Evolutionary conservation across 306 rosid genomes (phyloP).

Genomic region (Styphnolobium japonicum): DNA sequence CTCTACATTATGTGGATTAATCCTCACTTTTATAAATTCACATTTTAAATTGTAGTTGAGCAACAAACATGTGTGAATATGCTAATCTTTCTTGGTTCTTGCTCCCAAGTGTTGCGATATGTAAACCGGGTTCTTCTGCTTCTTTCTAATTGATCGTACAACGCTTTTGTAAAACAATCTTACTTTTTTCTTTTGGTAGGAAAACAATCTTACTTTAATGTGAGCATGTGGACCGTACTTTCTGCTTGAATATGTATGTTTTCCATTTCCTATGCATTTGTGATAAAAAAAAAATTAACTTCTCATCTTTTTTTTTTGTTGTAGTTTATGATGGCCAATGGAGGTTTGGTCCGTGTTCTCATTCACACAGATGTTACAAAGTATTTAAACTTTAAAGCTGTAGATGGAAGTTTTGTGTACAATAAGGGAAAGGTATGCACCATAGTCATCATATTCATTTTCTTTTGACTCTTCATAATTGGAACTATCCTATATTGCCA

Average conservation of each 20-base stretch:
- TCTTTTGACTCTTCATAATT: neutral
- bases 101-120: too few relatives aligned
- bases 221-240: neutral
- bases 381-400: conserved; percentile 76
- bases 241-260: neutral
- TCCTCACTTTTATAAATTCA: neutral
- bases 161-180: neutral
- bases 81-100: too few relatives aligned
- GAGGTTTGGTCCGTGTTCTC: conserved; percentile 69
- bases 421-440: conserved; percentile 69
- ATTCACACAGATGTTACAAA: conserved; percentile 84
- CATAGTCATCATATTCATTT: neutral
- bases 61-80: neutral
- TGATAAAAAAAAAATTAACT: conserved; percentile 3
- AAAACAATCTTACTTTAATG: too few relatives aligned
- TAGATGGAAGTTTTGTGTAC: conserved; percentile 79
- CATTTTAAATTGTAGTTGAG: neutral
- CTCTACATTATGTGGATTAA: neutral
- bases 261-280: neutral
- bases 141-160: neutral
- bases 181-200: too few relatives aligned
- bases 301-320: conserved; percentile 16
- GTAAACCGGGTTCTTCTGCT: too few relatives aligned
- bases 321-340: conserved; percentile 93
- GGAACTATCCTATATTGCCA: neutral